Evolutionary conservation across 495 filamentous ascomycete genomes (phyloP).

Genomic region (Aspergillus campestris): DNA sequence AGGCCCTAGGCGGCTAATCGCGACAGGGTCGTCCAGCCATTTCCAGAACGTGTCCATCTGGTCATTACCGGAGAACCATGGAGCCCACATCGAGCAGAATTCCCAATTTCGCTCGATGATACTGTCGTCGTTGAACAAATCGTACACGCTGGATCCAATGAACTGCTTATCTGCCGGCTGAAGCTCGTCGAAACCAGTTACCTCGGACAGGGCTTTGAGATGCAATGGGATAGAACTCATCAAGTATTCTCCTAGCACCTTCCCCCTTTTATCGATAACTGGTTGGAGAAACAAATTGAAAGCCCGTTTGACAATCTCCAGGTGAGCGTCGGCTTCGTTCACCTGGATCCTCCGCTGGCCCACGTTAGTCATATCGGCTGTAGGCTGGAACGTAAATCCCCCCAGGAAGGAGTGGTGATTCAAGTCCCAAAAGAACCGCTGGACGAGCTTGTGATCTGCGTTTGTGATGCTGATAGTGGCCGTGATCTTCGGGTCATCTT

Average conservation of each 20-base stretch:
- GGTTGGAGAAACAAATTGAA: slow-evolving; percentile 9
- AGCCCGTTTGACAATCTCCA: slow-evolving; percentile 14
- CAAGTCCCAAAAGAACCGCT: slow-evolving; percentile 15
- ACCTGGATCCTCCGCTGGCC: slow-evolving; percentile 9
- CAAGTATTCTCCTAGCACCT: slow-evolving; percentile 2
- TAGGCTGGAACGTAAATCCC: slow-evolving; percentile 4
- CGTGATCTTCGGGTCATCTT: slow-evolving; percentile 13
- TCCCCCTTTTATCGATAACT: background rate
- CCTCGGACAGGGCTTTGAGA: slow-evolving; percentile 6
- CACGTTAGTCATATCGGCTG: background rate
- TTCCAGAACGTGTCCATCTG: slow-evolving; percentile 7
- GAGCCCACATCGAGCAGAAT: background rate
- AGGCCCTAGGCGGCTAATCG: slow-evolving; percentile 2
- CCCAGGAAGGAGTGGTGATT: slow-evolving; percentile 8
- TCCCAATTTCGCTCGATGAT: slow-evolving; percentile 16
- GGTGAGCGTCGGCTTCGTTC: slow-evolving; percentile 11
- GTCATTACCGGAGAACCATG: background rate
- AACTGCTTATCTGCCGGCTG: slow-evolving; percentile 14
- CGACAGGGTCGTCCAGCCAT: slow-evolving; percentile 8
- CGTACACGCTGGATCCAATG: slow-evolving; percentile 13
- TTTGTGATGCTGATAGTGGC: slow-evolving; percentile 19
- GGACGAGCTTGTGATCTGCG: slow-evolving; percentile 12
- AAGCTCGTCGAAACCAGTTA: slow-evolving; percentile 11
- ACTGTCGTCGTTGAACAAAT: slow-evolving; percentile 12
- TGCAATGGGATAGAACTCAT: slow-evolving; percentile 7